A percentile compares a stretch with the other conserved stretches of the same genome.
Evolutionary conservation across 139 green algal species (phyloP).

Genomic region (Zygnema cylindricum): DNA sequence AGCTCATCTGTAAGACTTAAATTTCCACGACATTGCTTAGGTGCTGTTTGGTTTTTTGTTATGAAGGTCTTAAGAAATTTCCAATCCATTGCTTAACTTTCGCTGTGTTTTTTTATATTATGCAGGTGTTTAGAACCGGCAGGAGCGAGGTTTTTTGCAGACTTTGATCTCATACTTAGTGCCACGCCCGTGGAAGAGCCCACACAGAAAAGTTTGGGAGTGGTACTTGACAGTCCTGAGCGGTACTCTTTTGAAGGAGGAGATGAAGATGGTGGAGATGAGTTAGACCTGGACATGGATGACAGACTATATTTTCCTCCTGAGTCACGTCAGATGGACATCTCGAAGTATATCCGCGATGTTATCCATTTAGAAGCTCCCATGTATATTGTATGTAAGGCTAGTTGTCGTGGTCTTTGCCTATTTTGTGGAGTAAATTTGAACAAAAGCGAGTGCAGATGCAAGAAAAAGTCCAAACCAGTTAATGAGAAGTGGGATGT

Average conservation of each 20-base stretch:
- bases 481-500: background rate
- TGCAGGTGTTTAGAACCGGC: slow-evolving; percentile 37
- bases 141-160: slow-evolving; percentile 31
- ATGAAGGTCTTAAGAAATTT: too few relatives aligned
- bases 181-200: slow-evolving; percentile 42
- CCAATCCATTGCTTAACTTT: slow-evolving; percentile 6
- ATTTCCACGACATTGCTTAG: too few relatives aligned
- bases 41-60: too few relatives aligned
- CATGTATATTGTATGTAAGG: slow-evolving; percentile 31
- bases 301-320: slow-evolving; percentile 56
- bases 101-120: background rate
- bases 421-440: slow-evolving; percentile 52
- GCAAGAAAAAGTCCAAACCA: slow-evolving; percentile 10
- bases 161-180: slow-evolving; percentile 47
- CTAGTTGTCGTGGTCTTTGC: slow-evolving; percentile 38
- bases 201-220: slow-evolving; percentile 32
- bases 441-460: slow-evolving; percentile 19
- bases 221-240: slow-evolving; percentile 9
- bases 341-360: slow-evolving; percentile 57
- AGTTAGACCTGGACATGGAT: slow-evolving; percentile 56
- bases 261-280: slow-evolving; percentile 4
- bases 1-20: too few relatives aligned
- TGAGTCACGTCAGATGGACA: slow-evolving; percentile 24
- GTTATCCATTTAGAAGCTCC: slow-evolving; percentile 52
- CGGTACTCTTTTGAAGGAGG: background rate